Evolutionary conservation across 1,284 basidiomycete species (phyloP), one percentile per base, ranked within the genome.

Genomic region (Pseudozyma hubeiensis): DNA sequence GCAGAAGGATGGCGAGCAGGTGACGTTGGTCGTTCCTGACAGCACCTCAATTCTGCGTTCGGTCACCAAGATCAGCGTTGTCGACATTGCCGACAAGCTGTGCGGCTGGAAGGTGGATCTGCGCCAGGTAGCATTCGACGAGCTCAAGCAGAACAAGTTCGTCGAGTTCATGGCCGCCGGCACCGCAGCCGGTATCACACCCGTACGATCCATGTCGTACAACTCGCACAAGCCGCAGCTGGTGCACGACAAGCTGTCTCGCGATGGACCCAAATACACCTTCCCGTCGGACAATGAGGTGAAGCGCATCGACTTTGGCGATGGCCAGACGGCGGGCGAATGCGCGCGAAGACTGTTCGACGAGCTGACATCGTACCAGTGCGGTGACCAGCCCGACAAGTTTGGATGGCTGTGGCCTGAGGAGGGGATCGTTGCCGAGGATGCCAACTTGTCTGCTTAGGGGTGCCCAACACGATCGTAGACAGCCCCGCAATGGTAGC

Each of bases 41-140:
- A 70, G 62, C 57, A 74, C 64, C 14, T 70, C 64, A 34, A 79
- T 79, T 43, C 60, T 79, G 17, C 62, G 77, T 7, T 70, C 66
- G 46, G 77, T 79, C 16, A 79, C 77, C 54, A 79, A 79, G 62
- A 34, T 79, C 39, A 71, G 65, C 43, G 75, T 79, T n/a, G 55
- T 66, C 50, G 66, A 79, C 35, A 80, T 85, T 35, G 84, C 84
- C 16, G 62, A 79, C 39, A 74, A 75, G 56, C 60, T 69, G 8
- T 69, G 84, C 41, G 83, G 83, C 11, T 85, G 84, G 84, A 78
- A 77, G 24, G 81, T 85, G 45, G 82, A 85, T 31, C 62, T 72
- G 24, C 64, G 83, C 13, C 78, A 80, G 48, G 75, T 85, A 11
- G 61, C 73, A 3, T 85, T 85, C 34, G 63, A 70, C 6, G 75